phyloP scores from a whole-genome alignment of 2,329 filamentous ascomycete genomes.

The Ophiosphaerella herpotricha region DNA sequence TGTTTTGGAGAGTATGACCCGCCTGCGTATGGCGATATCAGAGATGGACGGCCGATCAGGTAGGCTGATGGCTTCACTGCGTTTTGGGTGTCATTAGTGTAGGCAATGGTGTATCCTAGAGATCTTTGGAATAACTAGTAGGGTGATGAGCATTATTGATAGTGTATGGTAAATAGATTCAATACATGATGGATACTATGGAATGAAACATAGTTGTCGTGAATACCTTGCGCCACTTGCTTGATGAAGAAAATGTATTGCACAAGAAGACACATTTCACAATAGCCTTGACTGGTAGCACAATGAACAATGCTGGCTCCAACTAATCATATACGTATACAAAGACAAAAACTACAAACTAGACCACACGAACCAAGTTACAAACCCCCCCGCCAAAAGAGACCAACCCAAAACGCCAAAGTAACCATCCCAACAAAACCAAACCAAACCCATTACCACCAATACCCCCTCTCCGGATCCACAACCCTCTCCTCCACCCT shows the following conservation, averaged over 20 bases:
- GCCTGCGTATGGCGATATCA: conserved; percentile 55
- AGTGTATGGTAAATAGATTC: too few relatives aligned
- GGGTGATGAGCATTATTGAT: too few relatives aligned
- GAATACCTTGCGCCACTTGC: too few relatives aligned
- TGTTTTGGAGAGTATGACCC: conserved; percentile 65
- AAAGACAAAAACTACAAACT: too few relatives aligned
- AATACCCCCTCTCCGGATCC: not conserved
- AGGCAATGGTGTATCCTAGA: not conserved
- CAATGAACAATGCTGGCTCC: too few relatives aligned
- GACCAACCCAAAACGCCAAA: not conserved
- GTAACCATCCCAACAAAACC: not conserved
- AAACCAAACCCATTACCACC: not conserved
- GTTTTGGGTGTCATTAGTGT: too few relatives aligned
- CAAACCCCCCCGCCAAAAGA: not conserved
- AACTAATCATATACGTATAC: too few relatives aligned
- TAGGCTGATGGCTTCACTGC: not conserved
- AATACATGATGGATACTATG: too few relatives aligned
- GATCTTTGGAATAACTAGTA: not conserved
- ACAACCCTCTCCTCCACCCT: not conserved
- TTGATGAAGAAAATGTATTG: too few relatives aligned
- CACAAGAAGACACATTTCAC: too few relatives aligned
- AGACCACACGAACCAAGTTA: not conserved
- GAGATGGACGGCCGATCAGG: conserved; percentile 53
- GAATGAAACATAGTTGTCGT: too few relatives aligned
- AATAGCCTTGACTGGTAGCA: too few relatives aligned